These are phyloP conservation scores for Microcyclospora pomicola DNA, from an alignment of 2,329 filamentous ascomycete species.

Conservation along the genomic window DNA sequence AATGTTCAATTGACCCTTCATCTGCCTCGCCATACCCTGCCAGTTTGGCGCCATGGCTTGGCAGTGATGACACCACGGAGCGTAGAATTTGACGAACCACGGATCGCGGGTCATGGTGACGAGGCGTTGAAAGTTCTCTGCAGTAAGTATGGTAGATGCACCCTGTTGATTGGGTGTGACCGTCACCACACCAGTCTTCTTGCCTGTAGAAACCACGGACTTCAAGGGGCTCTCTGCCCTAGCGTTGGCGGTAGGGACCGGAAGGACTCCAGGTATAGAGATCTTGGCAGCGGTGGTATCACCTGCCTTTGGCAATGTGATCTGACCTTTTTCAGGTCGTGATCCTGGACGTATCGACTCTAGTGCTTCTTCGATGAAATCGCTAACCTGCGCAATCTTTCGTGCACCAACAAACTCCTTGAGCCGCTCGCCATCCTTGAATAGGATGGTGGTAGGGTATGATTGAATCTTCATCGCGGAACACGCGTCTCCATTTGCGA, in stretches of 20 bases:
- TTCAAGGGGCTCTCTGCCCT: conserved; percentile 26
- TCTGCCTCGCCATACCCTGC: conserved; percentile 78
- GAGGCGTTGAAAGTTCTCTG: conserved; percentile 70
- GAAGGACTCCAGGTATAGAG: conserved; percentile 6
- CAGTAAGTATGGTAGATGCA: conserved; percentile 58
- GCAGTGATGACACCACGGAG: conserved; percentile 93
- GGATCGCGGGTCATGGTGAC: conserved; percentile 81
- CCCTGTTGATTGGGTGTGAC: conserved; percentile 61
- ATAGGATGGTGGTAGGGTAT: conserved; percentile 68
- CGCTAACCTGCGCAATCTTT: conserved; percentile 50
- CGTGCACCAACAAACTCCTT: conserved; percentile 54
- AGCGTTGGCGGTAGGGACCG: conserved; percentile 14
- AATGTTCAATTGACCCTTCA: conserved; percentile 79
- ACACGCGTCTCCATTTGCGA: conserved; percentile 71
- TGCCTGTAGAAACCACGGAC: conserved; percentile 32
- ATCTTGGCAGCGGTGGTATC: conserved; percentile 36
- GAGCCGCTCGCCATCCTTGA: conserved; percentile 58
- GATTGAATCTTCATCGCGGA: conserved; percentile 48
- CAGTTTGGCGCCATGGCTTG: conserved; percentile 84
- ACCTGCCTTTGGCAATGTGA: conserved; percentile 59
- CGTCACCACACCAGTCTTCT: conserved; percentile 33
- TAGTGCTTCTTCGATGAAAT: conserved; percentile 60
- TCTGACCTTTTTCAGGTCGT: conserved; percentile 47
- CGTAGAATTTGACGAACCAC: conserved; percentile 99
- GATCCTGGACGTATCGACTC: conserved; percentile 71